phyloP scores from a whole-genome alignment of 2,329 filamentous ascomycete species.

The Fusarium stilboides region DNA sequence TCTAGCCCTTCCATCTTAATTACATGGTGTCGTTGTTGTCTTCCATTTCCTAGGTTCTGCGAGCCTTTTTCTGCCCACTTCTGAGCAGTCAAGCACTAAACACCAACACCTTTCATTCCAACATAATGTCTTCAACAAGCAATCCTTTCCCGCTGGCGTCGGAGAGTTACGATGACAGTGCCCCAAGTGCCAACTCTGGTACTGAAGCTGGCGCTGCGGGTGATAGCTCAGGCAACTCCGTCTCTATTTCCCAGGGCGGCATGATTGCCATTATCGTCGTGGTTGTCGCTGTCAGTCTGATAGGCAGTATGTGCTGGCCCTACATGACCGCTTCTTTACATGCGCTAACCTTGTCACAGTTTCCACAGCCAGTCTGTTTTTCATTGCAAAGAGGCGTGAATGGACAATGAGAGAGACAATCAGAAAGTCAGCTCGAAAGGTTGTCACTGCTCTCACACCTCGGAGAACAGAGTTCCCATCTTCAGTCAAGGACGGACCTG shows the following conservation, averaged over 20 bases:
- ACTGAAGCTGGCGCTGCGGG: conserved; percentile 77
- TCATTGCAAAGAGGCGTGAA: conserved; percentile 85
- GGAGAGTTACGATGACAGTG: conserved; percentile 56
- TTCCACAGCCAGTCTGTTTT: conserved; percentile 78
- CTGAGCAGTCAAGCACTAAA: conserved; percentile 17
- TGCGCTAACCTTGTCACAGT: conserved; percentile 60
- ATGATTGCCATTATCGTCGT: conserved; percentile 83
- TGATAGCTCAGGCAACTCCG: conserved; percentile 67
- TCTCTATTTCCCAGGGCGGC: conserved; percentile 77
- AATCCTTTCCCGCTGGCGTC: conserved; percentile 62
- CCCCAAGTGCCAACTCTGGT: conserved; percentile 59
- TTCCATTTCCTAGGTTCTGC: conserved; percentile 39
- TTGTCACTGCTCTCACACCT: conserved; percentile 74
- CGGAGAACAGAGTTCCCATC: conserved; percentile 73
- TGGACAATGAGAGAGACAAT: conserved; percentile 84
- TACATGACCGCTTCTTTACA: background rate
- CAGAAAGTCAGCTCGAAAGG: conserved; percentile 75
- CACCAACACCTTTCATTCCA: conserved; percentile 13
- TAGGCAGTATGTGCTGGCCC: conserved; percentile 72
- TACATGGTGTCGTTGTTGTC: conserved; percentile 26
- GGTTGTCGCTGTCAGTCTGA: conserved; percentile 75
- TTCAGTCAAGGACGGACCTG: conserved; percentile 64
- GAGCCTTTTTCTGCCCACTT: conserved; percentile 29
- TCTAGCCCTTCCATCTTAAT: conserved; percentile 8
- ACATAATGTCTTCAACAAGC: conserved; percentile 59